Evolutionary conservation across 768 basidiomycete species (phyloP).

Genomic region (Macrolepiota albuminosa): DNA sequence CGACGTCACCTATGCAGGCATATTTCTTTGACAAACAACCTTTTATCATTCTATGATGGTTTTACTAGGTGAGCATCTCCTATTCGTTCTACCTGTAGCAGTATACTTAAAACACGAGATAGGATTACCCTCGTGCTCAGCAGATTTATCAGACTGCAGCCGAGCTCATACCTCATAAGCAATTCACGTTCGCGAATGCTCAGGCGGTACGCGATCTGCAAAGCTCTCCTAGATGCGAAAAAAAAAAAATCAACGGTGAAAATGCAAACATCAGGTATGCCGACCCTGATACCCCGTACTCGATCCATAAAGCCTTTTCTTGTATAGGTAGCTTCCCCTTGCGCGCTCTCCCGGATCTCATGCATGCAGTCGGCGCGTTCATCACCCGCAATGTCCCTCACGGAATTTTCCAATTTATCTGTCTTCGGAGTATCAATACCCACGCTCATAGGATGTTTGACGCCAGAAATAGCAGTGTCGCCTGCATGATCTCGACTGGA

Average conservation of each 20-base stretch:
- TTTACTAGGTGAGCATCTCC: conserved; percentile 52
- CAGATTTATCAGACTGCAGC: conserved; percentile 92
- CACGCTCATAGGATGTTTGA: not conserved
- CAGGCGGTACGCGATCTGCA: conserved; percentile 57
- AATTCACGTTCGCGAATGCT: conserved; percentile 94
- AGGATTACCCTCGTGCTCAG: conserved; percentile 83
- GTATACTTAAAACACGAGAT: not conserved
- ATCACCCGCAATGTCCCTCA: conserved; percentile 5
- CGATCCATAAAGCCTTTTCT: conserved; percentile 29
- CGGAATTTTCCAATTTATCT: conserved; percentile 1
- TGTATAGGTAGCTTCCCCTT: conserved; percentile 21
- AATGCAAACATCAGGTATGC: conserved; percentile 26
- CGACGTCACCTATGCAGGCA: too few relatives aligned
- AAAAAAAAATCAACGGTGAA: not conserved
- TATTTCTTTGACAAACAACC: too few relatives aligned
- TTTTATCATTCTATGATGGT: too few relatives aligned
- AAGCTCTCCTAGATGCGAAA: conserved; percentile 18
- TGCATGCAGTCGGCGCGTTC: conserved; percentile 14
- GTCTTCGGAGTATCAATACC: conserved; percentile 5
- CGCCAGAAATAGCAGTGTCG: not conserved
- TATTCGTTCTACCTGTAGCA: not conserved
- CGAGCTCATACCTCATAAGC: conserved; percentile 88
- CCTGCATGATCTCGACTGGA: not conserved
- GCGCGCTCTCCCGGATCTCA: conserved; percentile 8
- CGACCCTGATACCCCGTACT: conserved; percentile 32